Percentiles rank a stretch among this genome's conserved stretches.
These are phyloP conservation scores for Sugiyamaella paludigena DNA, from an alignment of 1,139 yeast genomes.

Conservation along the genomic window DNA sequence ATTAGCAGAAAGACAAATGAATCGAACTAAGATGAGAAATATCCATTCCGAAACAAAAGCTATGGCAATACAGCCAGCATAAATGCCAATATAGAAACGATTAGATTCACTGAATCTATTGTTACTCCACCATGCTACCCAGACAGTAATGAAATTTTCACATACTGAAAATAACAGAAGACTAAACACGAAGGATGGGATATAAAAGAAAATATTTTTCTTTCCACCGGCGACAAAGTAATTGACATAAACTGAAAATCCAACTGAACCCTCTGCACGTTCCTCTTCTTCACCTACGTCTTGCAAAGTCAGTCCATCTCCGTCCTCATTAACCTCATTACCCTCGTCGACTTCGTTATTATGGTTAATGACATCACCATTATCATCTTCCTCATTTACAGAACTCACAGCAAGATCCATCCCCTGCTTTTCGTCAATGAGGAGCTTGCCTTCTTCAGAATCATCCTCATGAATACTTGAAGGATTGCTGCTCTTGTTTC, in stretches of 20 bases:
- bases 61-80: slow-evolving; percentile 45
- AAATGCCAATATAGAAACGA: slow-evolving; percentile 65
- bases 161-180: slow-evolving; percentile 3
- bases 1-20: slow-evolving; percentile 30
- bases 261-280: slow-evolving; percentile 5
- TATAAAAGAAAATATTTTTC: neutral
- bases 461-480: neutral
- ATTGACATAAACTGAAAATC: slow-evolving; percentile 10
- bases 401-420: neutral
- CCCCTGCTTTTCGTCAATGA: neutral
- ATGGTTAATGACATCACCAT: neutral
- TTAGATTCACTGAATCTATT: slow-evolving; percentile 48
- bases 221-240: slow-evolving; percentile 28
- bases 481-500: no score
- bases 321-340: neutral
- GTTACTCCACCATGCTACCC: slow-evolving; percentile 79
- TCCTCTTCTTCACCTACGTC: slow-evolving; percentile 26
- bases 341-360: neutral
- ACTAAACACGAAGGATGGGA: neutral
- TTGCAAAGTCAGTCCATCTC: neutral
- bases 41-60: slow-evolving; percentile 5
- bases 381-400: neutral
- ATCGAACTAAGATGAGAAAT: slow-evolving; percentile 18
- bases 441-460: neutral
- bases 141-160: slow-evolving; percentile 55